These are phyloP conservation scores for Penicillium taxi DNA, from an alignment of 495 filamentous ascomycete genomes.

Conservation along the genomic window DNA sequence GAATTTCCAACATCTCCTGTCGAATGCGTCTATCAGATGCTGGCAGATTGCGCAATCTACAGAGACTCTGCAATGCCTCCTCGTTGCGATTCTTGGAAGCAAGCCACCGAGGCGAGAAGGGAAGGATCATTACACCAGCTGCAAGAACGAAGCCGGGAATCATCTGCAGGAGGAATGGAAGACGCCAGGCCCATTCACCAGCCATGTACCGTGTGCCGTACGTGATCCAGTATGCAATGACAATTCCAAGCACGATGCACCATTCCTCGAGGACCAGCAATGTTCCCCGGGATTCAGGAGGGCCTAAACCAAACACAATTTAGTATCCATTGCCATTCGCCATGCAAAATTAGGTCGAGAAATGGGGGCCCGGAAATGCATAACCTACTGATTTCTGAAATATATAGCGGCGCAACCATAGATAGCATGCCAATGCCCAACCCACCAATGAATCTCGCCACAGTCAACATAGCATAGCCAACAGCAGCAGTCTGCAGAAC, in stretches of 20 bases:
- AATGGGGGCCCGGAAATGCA: too few relatives aligned
- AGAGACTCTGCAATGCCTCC: slow-evolving; percentile 41
- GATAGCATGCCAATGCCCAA: slow-evolving; percentile 51
- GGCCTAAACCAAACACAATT: too few relatives aligned
- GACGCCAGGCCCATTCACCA: slow-evolving; percentile 43
- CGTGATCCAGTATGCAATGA: slow-evolving; percentile 51
- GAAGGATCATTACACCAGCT: slow-evolving; percentile 38
- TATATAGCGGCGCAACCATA: slow-evolving; percentile 49
- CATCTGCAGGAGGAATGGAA: slow-evolving; percentile 46
- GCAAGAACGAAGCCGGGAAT: slow-evolving; percentile 40
- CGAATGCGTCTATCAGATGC: slow-evolving; percentile 35
- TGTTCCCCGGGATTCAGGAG: slow-evolving; percentile 46
- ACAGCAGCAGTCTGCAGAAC: slow-evolving; percentile 48
- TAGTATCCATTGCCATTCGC: too few relatives aligned
- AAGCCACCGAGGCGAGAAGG: slow-evolving; percentile 49
- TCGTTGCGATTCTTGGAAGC: slow-evolving; percentile 40
- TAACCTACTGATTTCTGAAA: slow-evolving; percentile 44
- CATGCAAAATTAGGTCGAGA: too few relatives aligned
- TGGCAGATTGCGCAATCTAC: slow-evolving; percentile 37
- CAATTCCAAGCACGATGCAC: slow-evolving; percentile 48
- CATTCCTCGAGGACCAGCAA: slow-evolving; percentile 50
- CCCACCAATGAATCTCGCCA: slow-evolving; percentile 55
- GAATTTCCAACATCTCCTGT: slow-evolving; percentile 45
- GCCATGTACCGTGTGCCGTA: slow-evolving; percentile 47
- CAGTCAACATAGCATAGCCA: slow-evolving; percentile 49